Evolutionary conservation across 495 filamentous ascomycete genomes (phyloP), one percentile per base, ranked within the genome.

Genomic region (Talaromyces adpressus): DNA sequence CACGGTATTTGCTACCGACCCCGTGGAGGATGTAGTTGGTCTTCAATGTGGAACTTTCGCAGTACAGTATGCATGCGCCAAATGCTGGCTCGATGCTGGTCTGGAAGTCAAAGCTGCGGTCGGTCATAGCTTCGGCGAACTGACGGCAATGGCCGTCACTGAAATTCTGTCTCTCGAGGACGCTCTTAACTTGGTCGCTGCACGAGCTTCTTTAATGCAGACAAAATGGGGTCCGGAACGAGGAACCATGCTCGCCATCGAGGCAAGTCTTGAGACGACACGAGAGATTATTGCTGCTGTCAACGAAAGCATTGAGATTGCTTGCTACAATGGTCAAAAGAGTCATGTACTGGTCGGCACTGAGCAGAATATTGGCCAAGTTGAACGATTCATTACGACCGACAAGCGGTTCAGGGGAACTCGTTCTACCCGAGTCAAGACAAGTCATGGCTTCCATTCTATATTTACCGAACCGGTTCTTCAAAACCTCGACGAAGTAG

Each of bases 291-390:
- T 64, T 0, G 59, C 36, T 53, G 32, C 32, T 23, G 25, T 27
- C 14, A 16, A 56, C 12, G 14, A 18, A 8, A 47, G 51, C 0
- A 68, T 66, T 8, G 65, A 45, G 6, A 79, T 85, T 63, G 81
- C 82, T 1, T 84, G 82, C 63, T 81, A 73, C 64, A 85, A 84
- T 62, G 78, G 77, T 0, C 75, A 77, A 7, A 69, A 66, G 16
- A 81, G 73, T 62, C 77, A 79, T 52, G 79, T 77, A 22, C 56
- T 58, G 3, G 56, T 58, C 11, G 56, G 56, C 22, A 32, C 27
- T 34, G 25, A 30, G 1, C 20, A 18, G 8, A 23, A 58, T n/a
- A 58, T 60, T 25, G 57, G 7, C 18, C 11, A 60, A 16, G 29
- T 32, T 9, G 56, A 58, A 18, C 29, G 18, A 11, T 32, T 32